Conservation (phyloP, 164 flowering plant genomes). For the Cinnamomum micranthum region DNA sequence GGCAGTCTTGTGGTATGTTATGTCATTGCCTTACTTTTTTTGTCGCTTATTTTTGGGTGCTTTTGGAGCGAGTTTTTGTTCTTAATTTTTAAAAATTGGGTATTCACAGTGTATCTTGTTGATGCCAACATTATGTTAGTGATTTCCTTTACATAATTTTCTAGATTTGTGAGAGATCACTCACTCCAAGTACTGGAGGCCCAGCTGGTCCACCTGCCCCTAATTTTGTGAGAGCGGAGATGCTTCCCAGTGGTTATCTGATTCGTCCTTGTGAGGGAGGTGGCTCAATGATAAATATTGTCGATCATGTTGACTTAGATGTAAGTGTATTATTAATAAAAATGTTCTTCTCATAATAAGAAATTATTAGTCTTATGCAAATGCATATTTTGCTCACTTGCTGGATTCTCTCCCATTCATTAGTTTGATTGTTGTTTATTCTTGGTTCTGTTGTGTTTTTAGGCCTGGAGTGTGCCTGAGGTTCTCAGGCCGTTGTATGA, state of each 20-base stretch:
- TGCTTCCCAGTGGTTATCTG: constrained; percentile 77
- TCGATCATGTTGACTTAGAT: constrained; percentile 78
- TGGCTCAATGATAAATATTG: constrained; percentile 78
- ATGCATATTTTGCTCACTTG: not conserved
- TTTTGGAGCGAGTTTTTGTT: not conserved
- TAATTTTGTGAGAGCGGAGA: constrained; percentile 62
- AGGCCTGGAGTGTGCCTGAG: constrained; percentile 78
- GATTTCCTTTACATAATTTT: not conserved
- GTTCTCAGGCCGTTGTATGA: constrained; percentile 79
- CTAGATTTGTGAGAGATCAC: constrained; percentile 82
- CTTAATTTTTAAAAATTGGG: not conserved
- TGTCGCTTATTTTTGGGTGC: not conserved
- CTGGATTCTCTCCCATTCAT: not conserved
- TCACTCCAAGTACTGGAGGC: constrained; percentile 62
- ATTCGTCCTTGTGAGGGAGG: constrained; percentile 90
- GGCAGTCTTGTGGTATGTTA: constrained; percentile 78
- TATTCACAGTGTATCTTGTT: not conserved
- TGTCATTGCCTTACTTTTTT: not conserved
- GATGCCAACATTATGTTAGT: not conserved
- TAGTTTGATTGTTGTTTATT: not conserved
- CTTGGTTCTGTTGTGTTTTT: not conserved
- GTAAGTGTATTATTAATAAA: constrained; percentile 28
- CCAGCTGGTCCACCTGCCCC: constrained; percentile 59
- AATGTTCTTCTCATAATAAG: too few relatives aligned
- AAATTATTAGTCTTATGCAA: not conserved